A percentile compares a stretch with the other conserved stretches of the same genome.
phyloP scores from a whole-genome alignment of 2,329 filamentous ascomycete genomes.

The Fusarium nematophilum region DNA sequence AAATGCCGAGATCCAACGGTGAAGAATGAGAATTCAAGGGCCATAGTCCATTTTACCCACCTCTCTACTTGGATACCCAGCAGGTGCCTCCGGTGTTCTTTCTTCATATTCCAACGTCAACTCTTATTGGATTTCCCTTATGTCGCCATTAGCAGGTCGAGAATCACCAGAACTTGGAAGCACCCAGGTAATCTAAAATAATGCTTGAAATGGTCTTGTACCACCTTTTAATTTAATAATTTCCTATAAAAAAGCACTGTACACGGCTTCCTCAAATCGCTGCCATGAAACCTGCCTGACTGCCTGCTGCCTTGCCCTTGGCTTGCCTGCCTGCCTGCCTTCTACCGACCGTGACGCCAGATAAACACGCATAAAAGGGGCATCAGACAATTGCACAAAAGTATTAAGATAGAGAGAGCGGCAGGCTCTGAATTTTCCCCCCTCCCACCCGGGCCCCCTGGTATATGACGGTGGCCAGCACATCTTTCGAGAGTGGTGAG shows the following conservation, averaged over 20 bases:
- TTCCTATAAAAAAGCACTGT: constrained; percentile 28
- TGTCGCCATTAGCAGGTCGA: background rate
- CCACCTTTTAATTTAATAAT: constrained; percentile 33
- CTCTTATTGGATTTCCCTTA: too few relatives aligned
- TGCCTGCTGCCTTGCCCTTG: constrained; percentile 37
- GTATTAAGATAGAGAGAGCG: constrained; percentile 42
- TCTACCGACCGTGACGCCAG: constrained; percentile 43
- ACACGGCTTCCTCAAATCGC: constrained; percentile 37
- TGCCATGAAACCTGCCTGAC: constrained; percentile 36
- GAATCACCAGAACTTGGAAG: background rate
- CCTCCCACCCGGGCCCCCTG: constrained; percentile 32
- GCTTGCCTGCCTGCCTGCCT: constrained; percentile 37
- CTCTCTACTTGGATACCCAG: too few relatives aligned
- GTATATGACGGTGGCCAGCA: constrained; percentile 42
- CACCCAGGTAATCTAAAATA: background rate
- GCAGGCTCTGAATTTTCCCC: constrained; percentile 37
- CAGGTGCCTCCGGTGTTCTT: too few relatives aligned
- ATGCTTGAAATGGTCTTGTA: constrained; percentile 29
- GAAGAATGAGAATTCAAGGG: too few relatives aligned
- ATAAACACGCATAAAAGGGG: constrained; percentile 46
- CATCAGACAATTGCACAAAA: constrained; percentile 43
- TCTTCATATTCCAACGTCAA: too few relatives aligned
- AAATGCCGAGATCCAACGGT: too few relatives aligned
- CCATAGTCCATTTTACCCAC: too few relatives aligned
- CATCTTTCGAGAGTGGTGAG: constrained; percentile 45